Evolutionary conservation across 139 green algal genomes (phyloP), one percentile per base, ranked within the genome.

Genomic region (Pseudopediastrum boryanum): DNA sequence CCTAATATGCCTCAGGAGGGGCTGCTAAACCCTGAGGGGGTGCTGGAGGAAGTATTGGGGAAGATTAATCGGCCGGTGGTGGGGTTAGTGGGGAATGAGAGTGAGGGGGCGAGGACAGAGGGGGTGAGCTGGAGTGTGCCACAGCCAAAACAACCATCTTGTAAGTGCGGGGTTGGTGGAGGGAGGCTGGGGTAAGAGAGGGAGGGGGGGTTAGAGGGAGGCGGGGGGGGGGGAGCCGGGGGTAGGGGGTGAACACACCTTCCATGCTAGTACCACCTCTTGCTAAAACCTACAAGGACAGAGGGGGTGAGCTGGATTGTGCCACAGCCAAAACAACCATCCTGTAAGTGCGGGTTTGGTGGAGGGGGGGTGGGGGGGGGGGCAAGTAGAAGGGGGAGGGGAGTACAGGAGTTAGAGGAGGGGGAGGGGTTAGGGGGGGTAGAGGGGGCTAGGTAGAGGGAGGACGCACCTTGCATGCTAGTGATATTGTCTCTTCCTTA

Each of bases 321-420:
- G 33, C 66, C 66, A 2, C 39, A 44, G 56, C 51, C 23, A 16
- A 77, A 52, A 19, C 0, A 50, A 29, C 12, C 66, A 7, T 71
- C 63, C 43, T 51, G 64, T 82, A 29, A 41, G 52, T n/a, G n/a
- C n/a, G n/a, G n/a, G n/a, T n/a, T 39, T 67, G 58, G 19, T 67
- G 25, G 5, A 39, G 21, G 39, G 58, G 19, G 19, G 13, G 10
- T 25, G 54, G 19, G 12, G 19, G 19, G 58, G 58, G 12, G 12
- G 31, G 52, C 52, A 62, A 27, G 52, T 38, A 39, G 39, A 39
- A 31, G 58, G 12, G 19, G 58, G 58, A 39, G 4, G 12, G 19
- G 58, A 39, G 21, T 12, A 27, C 21, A 13, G 25, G 25, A 13
- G 58, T 25, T 41, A 33, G 23, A 33, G 21, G 23, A 33, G 9